Evolutionary conservation across 805 yeast species (phyloP).

Genomic region (Isabelozyma heimii): DNA sequence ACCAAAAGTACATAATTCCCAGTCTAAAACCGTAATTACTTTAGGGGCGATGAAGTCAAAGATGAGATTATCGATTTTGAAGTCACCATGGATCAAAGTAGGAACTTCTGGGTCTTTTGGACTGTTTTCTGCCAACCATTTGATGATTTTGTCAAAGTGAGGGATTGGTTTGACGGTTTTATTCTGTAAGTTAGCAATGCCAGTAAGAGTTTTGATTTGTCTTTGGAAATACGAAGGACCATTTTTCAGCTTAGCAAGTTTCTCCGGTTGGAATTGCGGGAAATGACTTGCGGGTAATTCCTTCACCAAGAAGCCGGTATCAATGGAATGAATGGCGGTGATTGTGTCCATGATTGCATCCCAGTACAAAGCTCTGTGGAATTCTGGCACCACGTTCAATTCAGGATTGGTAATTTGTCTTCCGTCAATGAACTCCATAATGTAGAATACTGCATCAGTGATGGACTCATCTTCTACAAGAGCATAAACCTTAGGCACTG

Average conservation of each 20-base stretch:
- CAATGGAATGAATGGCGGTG: constrained; percentile 48
- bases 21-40: constrained; percentile 57
- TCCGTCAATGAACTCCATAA: constrained; percentile 61
- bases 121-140: constrained; percentile 40
- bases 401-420: constrained; percentile 54
- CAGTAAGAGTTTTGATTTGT: constrained; percentile 47
- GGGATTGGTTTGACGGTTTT: constrained; percentile 48
- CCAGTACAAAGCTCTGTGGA: constrained; percentile 39
- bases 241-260: constrained; percentile 6
- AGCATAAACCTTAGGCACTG: constrained; percentile 51
- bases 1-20: constrained; percentile 67
- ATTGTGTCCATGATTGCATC: constrained; percentile 46
- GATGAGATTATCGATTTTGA: constrained; percentile 62
- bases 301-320: constrained; percentile 38
- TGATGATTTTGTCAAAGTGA: constrained; percentile 36
- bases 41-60: constrained; percentile 50
- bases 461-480: constrained; percentile 56
- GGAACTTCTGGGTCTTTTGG: constrained; percentile 48
- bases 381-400: constrained; percentile 31
- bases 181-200: constrained; percentile 38
- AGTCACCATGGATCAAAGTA: constrained; percentile 61
- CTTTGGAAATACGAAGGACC: constrained; percentile 47
- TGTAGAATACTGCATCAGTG: constrained; percentile 54
- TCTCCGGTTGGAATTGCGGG: constrained; percentile 35
- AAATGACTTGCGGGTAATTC: constrained; percentile 47